phyloP scores from a whole-genome alignment of 169 alveolate genomes.

The Plasmodium ovale region DNA sequence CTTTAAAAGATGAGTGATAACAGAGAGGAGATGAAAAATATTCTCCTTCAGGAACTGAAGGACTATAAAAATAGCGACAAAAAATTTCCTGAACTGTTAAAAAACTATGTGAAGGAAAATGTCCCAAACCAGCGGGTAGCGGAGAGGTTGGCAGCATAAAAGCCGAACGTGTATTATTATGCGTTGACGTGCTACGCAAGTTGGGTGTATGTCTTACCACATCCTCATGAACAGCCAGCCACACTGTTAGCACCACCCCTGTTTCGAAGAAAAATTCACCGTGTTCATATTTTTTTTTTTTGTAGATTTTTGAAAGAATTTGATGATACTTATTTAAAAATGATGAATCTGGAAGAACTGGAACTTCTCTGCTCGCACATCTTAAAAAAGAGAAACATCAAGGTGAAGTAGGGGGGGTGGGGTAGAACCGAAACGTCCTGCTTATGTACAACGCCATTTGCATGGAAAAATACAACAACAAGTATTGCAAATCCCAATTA shows the following conservation, averaged over 20 bases:
- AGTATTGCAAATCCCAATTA: neutral
- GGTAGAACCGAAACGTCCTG: no score
- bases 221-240: no score
- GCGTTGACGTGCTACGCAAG: no score
- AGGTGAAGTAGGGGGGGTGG: constrained; percentile 10
- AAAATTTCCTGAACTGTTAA: constrained; percentile 58
- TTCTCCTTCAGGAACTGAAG: constrained; percentile 36
- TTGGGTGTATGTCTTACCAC: no score
- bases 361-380: constrained; percentile 59
- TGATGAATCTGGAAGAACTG: constrained; percentile 55
- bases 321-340: constrained; percentile 43
- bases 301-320: constrained; percentile 35
- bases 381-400: constrained; percentile 30
- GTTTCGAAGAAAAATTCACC: neutral
- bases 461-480: neutral
- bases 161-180: neutral
- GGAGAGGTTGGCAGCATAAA: constrained; percentile 18
- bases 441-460: no score
- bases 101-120: constrained; percentile 26
- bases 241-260: neutral
- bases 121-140: constrained; percentile 12
- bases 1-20: constrained; percentile 39
- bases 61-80: constrained; percentile 40
- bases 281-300: neutral
- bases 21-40: constrained; percentile 24